Evolutionary conservation across 805 yeast species (phyloP), one percentile per base, ranked within the genome.

Genomic region (Clavispora phyllophila): DNA sequence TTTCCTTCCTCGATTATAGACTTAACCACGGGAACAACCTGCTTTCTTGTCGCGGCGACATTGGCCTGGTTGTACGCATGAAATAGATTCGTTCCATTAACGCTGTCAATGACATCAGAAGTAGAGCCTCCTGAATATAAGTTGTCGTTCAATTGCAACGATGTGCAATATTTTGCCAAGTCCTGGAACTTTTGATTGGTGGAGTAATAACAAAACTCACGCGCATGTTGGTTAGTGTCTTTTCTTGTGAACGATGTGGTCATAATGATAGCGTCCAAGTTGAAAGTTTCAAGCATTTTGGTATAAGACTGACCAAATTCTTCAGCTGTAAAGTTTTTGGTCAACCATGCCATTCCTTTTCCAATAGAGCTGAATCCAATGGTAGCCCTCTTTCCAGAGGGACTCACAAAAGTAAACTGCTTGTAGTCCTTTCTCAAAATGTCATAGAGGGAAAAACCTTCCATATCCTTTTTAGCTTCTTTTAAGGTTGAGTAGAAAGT

Each of bases 371-470:
- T 77, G 54, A 91, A 83, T 0, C 98, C 98, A 10, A 88, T 69
- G 4, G 49, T 61, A 1, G 51, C 53, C 2, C 36, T 13, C 8
- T 55, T 55, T 4, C 57, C 57, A 9, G 55, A 51, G 14, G 53
- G 61, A 9, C 62, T 68, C 20, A 49, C 44, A 36, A 58, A 56
- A n/a, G 47, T 43, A 66, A 84, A 89, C 54, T 79, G 79, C 58
- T 91, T 91, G 63, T 86, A 91, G 58, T 91, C 99, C 60, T 89
- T 90, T 36, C 82, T 68, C 31, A 93, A 65, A 6, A 93, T 61
- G 40, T 88, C 95, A 5, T 52, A 52, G 5, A 80, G 60, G 1
- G 76, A 54, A 28, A 93, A 68, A 0, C 87, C 89, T 3, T 61
- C 58, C 28, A 90, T 66, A 54, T 87, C 91, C 43, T 73, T 73